A percentile compares a stretch with the other conserved stretches of the same genome.
Evolutionary conservation across 805 yeast genomes (phyloP).

Genomic region (Soucietia sequanensis): DNA sequence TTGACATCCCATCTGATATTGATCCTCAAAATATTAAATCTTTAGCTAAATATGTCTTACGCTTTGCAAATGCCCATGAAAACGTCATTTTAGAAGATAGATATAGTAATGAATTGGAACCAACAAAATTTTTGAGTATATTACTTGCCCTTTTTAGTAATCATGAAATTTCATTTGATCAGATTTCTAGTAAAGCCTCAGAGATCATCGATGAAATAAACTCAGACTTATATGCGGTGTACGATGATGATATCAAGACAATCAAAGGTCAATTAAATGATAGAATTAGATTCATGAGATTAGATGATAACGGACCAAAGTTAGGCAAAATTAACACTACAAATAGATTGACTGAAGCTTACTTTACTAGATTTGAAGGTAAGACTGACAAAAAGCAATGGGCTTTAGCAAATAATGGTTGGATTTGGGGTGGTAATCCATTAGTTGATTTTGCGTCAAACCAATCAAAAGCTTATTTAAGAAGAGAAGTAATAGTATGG

Average conservation of each 20-base stretch:
- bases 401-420: conserved; percentile 91
- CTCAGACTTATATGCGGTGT: conserved; percentile 64
- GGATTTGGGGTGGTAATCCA: conserved; percentile 99
- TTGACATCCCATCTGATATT: conserved; percentile 45
- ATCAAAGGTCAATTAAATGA: conserved; percentile 71
- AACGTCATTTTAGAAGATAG: conserved; percentile 50
- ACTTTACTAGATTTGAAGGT: conserved; percentile 71
- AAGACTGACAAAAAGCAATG: conserved; percentile 53
- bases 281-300: conserved; percentile 71
- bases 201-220: conserved; percentile 75
- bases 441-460: conserved; percentile 88
- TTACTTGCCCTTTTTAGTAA: conserved; percentile 29
- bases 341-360: conserved; percentile 75
- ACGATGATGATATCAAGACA: conserved; percentile 68
- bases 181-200: conserved; percentile 36
- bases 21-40: conserved; percentile 36
- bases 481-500: conserved; percentile 96
- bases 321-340: conserved; percentile 56
- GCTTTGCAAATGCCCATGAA: conserved; percentile 37
- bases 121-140: conserved; percentile 50
- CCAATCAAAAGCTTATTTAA: conserved; percentile 73
- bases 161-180: conserved; percentile 21
- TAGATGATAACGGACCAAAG: conserved; percentile 81
- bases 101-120: conserved; percentile 53
- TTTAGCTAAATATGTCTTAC: conserved; percentile 49